Conservation (phyloP, 1,139 yeast species). For the Magnusiomyces sp. region DNA sequence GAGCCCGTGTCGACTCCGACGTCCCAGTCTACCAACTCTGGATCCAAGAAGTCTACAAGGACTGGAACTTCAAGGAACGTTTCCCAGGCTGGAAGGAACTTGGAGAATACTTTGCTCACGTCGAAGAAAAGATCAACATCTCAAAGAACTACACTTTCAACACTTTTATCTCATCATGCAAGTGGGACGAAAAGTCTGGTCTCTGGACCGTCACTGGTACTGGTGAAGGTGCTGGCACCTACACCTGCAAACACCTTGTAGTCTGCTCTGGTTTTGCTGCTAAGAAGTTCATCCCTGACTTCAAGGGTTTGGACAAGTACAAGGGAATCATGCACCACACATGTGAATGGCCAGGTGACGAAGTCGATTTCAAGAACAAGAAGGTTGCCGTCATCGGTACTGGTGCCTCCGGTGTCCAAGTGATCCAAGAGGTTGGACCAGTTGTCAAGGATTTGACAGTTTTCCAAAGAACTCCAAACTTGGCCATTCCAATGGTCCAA, state of each 20-base stretch:
- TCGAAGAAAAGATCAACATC: conserved; percentile 35
- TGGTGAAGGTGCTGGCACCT: conserved; percentile 12
- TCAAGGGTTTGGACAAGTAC: conserved; percentile 34
- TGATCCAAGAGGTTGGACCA: conserved; percentile 18
- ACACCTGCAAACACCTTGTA: conserved; percentile 30
- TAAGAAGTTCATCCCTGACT: conserved; percentile 11
- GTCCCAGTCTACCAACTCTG: conserved; percentile 45
- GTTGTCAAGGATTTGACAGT: conserved; percentile 19
- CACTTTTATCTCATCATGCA: conserved; percentile 29
- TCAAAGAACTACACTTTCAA: conserved; percentile 30
- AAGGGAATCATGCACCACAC: conserved; percentile 44
- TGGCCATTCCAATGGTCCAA: conserved; percentile 25
- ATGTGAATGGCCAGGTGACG: conserved; percentile 38
- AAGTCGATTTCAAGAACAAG: conserved; percentile 32
- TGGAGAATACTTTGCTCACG: conserved; percentile 38
- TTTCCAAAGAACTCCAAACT: conserved; percentile 27
- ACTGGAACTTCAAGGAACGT: conserved; percentile 37
- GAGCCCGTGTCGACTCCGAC: conserved; percentile 40
- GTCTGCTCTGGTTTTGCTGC: conserved; percentile 30
- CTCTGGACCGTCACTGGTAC: conserved; percentile 33
- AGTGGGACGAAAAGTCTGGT: conserved; percentile 31
- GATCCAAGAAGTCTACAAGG: conserved; percentile 36
- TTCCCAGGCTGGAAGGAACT: conserved; percentile 41
- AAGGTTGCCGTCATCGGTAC: conserved; percentile 39
- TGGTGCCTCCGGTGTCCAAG: conserved; percentile 25